A percentile compares a stretch with the other conserved stretches of the same genome.
phyloP scores from a whole-genome alignment of 164 flowering plant genomes.

The Buxus sempervirens region DNA sequence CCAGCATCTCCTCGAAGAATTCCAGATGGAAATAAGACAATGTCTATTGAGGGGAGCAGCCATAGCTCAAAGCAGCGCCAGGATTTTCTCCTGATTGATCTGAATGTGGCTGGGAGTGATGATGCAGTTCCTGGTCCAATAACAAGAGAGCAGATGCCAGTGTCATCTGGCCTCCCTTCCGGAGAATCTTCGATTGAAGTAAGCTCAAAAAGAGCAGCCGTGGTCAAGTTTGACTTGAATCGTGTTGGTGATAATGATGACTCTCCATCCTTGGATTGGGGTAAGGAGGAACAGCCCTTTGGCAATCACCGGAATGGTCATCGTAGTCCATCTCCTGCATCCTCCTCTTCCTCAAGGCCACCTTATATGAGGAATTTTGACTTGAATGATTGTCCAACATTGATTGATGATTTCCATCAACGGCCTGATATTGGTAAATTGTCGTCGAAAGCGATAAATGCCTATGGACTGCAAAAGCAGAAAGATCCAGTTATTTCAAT shows the following conservation, averaged over 20 bases:
- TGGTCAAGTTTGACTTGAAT: conserved; percentile 65
- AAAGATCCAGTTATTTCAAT: conserved; percentile 60
- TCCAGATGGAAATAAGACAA: conserved; percentile 39
- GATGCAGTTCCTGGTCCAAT: conserved; percentile 19
- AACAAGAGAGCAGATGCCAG: conserved; percentile 30
- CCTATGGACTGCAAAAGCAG: conserved; percentile 28
- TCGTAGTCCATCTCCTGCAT: conserved; percentile 57
- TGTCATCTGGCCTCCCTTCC: conserved; percentile 44
- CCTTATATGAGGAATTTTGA: conserved; percentile 61
- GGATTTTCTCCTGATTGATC: conserved; percentile 58
- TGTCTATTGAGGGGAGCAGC: conserved; percentile 27
- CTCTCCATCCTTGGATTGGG: conserved; percentile 36
- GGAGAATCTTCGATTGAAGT: conserved; percentile 60
- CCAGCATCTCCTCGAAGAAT: conserved; percentile 68
- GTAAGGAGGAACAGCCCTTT: conserved; percentile 28
- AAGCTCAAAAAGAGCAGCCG: conserved; percentile 55
- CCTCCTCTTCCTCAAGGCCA: conserved; percentile 68
- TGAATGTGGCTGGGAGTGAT: conserved; percentile 61
- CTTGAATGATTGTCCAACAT: conserved; percentile 62
- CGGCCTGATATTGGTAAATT: conserved; percentile 23
- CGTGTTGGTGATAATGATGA: conserved; percentile 52
- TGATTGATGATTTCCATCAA: conserved; percentile 34
- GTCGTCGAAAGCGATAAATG: conserved; percentile 27
- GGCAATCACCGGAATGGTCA: conserved; percentile 33
- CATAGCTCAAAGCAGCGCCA: conserved; percentile 41